Conservation (phyloP, 2,329 filamentous ascomycete species). For the Colletotrichum acutatum region DNA sequence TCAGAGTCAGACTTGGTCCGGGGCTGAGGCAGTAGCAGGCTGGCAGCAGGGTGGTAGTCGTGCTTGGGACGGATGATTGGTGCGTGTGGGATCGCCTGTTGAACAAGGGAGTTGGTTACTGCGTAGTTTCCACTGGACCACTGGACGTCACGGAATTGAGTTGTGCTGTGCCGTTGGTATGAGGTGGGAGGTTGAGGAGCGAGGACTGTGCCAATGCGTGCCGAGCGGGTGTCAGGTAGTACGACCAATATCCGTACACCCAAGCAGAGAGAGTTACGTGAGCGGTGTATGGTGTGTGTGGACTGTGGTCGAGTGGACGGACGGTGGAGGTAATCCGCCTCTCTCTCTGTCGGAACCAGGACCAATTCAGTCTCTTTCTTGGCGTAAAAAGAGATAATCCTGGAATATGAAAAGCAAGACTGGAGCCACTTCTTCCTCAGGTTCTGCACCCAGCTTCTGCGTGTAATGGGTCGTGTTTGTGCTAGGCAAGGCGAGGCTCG, state of each 20-base stretch:
- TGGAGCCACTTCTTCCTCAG: neutral
- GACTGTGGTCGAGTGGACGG: neutral
- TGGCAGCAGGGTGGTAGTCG: slow-evolving; percentile 19
- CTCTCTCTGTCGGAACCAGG: neutral
- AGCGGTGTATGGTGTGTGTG: neutral
- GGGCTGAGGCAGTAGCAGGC: neutral
- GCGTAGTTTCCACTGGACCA: neutral
- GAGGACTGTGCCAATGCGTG: neutral
- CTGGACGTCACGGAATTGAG: neutral
- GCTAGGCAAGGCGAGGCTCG: neutral
- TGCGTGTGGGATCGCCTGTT: neutral
- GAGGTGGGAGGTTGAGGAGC: neutral
- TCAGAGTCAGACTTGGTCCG: slow-evolving; percentile 2
- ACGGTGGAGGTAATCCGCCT: neutral
- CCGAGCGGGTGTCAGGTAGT: neutral
- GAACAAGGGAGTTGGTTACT: neutral
- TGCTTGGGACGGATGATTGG: slow-evolving; percentile 29
- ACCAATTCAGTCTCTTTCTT: slow-evolving; percentile 3
- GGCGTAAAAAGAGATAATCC: neutral
- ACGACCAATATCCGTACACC: neutral
- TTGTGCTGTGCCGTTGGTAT: neutral
- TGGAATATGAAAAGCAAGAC: neutral
- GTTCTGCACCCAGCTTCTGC: neutral
- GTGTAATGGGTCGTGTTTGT: slow-evolving; percentile 22
- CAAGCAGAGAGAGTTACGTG: neutral